Evolutionary conservation across 805 yeast genomes (phyloP).

Genomic region (Hanseniaspora lachancei): DNA sequence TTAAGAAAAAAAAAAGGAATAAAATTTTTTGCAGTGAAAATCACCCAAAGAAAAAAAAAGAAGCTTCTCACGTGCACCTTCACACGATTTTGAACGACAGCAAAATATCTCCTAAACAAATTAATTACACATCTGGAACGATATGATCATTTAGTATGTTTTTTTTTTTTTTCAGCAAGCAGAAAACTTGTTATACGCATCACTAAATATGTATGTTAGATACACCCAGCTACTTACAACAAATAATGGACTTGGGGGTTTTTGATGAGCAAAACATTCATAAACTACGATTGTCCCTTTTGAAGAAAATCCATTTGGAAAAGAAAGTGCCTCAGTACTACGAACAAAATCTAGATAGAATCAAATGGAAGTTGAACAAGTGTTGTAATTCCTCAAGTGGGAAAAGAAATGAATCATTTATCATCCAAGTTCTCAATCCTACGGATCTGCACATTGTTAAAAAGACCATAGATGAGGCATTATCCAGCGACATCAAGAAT

Average conservation of each 20-base stretch:
- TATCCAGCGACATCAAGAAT: slow-evolving; percentile 9
- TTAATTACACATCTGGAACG: too few relatives aligned
- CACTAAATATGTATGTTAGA: background rate
- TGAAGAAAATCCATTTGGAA: background rate
- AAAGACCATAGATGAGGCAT: background rate
- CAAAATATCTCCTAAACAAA: too few relatives aligned
- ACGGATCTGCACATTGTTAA: background rate
- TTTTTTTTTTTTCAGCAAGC: background rate
- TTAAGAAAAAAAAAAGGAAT: too few relatives aligned
- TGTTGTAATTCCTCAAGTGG: slow-evolving; percentile 2
- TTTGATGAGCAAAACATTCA: background rate
- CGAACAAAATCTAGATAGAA: background rate
- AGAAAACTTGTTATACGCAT: background rate
- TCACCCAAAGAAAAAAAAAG: too few relatives aligned
- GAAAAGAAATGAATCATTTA: slow-evolving; percentile 12
- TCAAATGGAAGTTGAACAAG: slow-evolving; percentile 9
- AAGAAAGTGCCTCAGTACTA: background rate
- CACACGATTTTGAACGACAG: too few relatives aligned
- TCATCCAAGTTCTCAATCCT: slow-evolving; percentile 1
- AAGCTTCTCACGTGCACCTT: too few relatives aligned
- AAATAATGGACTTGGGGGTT: background rate
- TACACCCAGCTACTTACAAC: too few relatives aligned
- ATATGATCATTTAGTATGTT: too few relatives aligned
- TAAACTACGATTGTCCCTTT: background rate
- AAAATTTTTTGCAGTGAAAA: too few relatives aligned